These are phyloP conservation scores for Neospermospora avenae DNA, from an alignment of 2,329 filamentous ascomycete genomes.

Conservation along the genomic window DNA sequence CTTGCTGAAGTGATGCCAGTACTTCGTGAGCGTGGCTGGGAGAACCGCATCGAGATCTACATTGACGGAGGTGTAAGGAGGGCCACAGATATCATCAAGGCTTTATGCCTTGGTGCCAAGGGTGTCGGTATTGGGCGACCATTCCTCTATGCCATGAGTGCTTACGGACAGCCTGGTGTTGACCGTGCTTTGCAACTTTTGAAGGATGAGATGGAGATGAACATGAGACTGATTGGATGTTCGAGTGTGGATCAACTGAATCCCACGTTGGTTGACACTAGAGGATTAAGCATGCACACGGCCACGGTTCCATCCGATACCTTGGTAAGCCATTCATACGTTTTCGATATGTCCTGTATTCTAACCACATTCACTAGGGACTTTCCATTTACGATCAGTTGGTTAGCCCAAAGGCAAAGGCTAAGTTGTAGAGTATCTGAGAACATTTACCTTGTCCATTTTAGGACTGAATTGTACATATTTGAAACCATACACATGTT, in stretches of 20 bases:
- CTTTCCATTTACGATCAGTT: constrained; percentile 44
- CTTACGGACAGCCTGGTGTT: constrained; percentile 83
- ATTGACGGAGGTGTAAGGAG: constrained; percentile 88
- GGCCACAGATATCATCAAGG: constrained; percentile 93
- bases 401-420: constrained; percentile 44
- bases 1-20: constrained; percentile 92
- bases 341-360: constrained; percentile 3
- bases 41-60: constrained; percentile 80
- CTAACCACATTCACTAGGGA: constrained; percentile 22
- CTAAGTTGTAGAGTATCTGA: constrained; percentile 41
- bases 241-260: constrained; percentile 72
- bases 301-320: constrained; percentile 60
- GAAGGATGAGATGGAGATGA: constrained; percentile 98
- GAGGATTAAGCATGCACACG: constrained; percentile 62
- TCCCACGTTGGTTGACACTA: constrained; percentile 74
- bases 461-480: constrained; percentile 13
- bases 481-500: constrained; percentile 1
- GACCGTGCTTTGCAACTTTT: constrained; percentile 89
- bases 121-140: constrained; percentile 93
- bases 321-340: constrained; percentile 36
- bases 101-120: constrained; percentile 84
- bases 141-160: constrained; percentile 94
- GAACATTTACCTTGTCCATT: neutral
- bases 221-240: constrained; percentile 90
- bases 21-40: constrained; percentile 68